Percentiles rank a stretch among this genome's conserved stretches.
These are phyloP conservation scores for Schoenoplectus tabernaemontani DNA, from an alignment of 202 grass and related monocot species.

Conservation along the genomic window DNA sequence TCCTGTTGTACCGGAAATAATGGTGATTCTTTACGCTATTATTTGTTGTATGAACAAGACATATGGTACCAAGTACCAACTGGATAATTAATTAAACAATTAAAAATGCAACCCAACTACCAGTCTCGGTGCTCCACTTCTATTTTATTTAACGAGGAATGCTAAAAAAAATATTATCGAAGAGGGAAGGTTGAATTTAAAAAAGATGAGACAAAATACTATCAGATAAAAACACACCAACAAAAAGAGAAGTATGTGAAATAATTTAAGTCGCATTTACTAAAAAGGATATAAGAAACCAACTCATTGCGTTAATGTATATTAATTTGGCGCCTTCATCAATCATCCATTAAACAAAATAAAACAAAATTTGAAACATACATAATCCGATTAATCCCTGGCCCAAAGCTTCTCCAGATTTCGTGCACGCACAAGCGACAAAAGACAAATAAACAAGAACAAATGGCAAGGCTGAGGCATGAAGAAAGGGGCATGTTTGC, in stretches of 20 bases:
- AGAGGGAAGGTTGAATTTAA: too few species aligned
- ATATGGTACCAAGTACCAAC: neutral
- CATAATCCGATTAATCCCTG: neutral
- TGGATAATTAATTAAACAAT: neutral
- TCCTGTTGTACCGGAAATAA: neutral
- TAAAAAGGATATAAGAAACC: too few species aligned
- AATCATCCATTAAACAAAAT: too few species aligned
- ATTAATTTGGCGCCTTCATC: too few species aligned
- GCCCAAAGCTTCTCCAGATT: neutral
- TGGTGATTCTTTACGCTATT: neutral
- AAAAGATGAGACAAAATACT: too few species aligned
- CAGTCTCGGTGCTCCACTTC: neutral
- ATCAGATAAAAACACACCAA: too few species aligned
- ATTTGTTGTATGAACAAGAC: neutral
- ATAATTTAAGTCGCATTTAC: too few species aligned
- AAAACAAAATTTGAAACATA: neutral
- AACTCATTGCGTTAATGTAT: too few species aligned
- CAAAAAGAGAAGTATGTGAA: too few species aligned
- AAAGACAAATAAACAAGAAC: neutral
- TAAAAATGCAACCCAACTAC: neutral
- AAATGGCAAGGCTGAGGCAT: neutral
- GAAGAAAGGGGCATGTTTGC: neutral
- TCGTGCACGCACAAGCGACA: constrained; percentile 4
- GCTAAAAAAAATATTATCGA: neutral
- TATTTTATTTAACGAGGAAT: neutral